Percentiles rank a stretch among this genome's conserved stretches.
These are phyloP conservation scores for Syzygium grande DNA, from an alignment of 345 rosid species.

Conservation along the genomic window DNA sequence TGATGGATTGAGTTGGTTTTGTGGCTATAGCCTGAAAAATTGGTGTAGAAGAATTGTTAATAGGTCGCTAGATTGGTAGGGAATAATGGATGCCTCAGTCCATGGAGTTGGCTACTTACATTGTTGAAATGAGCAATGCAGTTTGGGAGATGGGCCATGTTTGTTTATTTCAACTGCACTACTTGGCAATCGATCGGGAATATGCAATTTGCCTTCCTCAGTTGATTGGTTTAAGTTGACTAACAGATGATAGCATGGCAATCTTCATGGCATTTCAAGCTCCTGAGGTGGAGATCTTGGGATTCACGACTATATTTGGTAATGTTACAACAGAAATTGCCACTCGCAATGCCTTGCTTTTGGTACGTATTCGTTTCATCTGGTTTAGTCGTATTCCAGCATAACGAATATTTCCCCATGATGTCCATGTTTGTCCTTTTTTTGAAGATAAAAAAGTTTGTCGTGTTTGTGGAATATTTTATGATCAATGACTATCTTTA, in stretches of 20 bases:
- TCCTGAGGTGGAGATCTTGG: conserved; percentile 65
- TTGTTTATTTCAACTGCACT: neutral
- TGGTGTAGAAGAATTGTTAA: neutral
- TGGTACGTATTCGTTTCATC: conserved; percentile 38
- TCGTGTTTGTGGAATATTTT: conserved; percentile 16
- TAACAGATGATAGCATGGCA: conserved; percentile 87
- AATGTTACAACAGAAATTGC: conserved; percentile 66
- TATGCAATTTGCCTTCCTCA: neutral
- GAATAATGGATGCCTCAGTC: neutral
- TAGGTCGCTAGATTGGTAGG: neutral
- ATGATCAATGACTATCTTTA: conserved; percentile 38
- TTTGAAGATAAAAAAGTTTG: neutral
- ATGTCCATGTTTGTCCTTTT: neutral
- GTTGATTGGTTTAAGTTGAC: neutral
- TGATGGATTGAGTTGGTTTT: neutral
- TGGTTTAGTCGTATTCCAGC: neutral
- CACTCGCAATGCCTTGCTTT: conserved; percentile 75
- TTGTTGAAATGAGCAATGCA: neutral
- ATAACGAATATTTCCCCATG: neutral
- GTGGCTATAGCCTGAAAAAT: neutral
- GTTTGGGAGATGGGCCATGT: neutral
- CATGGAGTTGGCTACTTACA: neutral
- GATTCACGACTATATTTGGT: conserved; percentile 85
- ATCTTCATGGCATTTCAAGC: conserved; percentile 92
- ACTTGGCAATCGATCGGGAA: neutral